Base-by-base conservation (phyloP, 2,329 filamentous ascomycete genomes). In the Fusarium sp. region DNA sequence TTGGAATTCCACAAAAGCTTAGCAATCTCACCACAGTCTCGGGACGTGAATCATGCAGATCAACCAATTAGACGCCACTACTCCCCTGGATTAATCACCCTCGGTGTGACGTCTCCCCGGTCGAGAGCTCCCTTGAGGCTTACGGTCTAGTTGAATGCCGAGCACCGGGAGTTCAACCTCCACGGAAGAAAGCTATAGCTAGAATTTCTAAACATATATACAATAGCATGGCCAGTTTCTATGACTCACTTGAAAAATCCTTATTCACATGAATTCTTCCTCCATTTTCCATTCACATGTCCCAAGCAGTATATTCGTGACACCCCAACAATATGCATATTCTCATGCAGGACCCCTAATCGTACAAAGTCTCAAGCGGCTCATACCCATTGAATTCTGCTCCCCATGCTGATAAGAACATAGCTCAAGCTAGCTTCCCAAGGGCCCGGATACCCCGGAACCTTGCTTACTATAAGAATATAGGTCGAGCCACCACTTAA, bases 41-140 rank as follows among this genome's bases (percentile, higher is more conserved):
- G 68, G 45, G 55, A 53, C 27, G 42, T 41, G 24, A 42, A 60
- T 47, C 42, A n/a, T 16, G 8, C 20, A 61, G 52, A 57, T 70
- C 29, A 45, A 41, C 72, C 29, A 74, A 74, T 73, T 32, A 47
- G 34, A 62, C 6, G 57, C 40, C 27, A 41, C 3, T 16, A 41
- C 22, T 16, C 40, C 64, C 56, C 51, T 59, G 67, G 62, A 69
- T 74, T 73, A 66, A 69, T 75, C 73, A 74, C 59, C 57, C 16
- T 74, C 72, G 70, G 72, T 57, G 57, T 48, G 51, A 60, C 64
- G 45, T 74, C 53, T 45, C 51, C 30, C 60, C 60, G 67, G 67
- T 49, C 27, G 25, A 40, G 45, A 16, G 30, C 29, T 34, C 22
- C 18, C 12, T 49, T 52, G 40, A 30, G 45, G 51, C 46, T 52